Base-by-base conservation (phyloP, 176 grass and related monocot genomes). In the Lolium perenne region DNA sequence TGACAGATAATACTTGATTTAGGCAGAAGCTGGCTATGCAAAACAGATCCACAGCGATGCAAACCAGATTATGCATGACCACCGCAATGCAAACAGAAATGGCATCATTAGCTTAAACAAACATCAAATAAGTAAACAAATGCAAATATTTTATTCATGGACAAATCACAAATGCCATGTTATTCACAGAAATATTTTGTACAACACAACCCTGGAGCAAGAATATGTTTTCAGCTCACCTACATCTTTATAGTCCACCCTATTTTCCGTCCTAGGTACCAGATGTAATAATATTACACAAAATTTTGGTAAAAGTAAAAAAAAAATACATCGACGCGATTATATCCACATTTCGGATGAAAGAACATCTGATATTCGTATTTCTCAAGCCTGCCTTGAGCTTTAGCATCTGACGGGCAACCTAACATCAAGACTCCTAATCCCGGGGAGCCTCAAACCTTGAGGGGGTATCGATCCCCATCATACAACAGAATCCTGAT, bases 401-500 rank as follows among this genome's bases (percentile, higher is more conserved):
- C 20, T 83, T 71, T 51, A 38, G 22, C 18, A 48, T 74, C 43
- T 47, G 32, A 32, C 18, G 8, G 29, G 47, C 26, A 45, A 62
- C 20, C 22, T 71, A 29, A 3, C 66, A 80, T 82, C 74, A 95
- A 73, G 88, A 94, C 82, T 75, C 46, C 72, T 53, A 75, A 75
- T 97, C 93, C 61, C 67, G 83, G 32, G 95, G 85, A 83, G 93
- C 79, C 66, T 95, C 93, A 77, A 97, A 97, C 85, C 93, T 92
- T 40, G 83, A 78, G 60, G 93, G 93, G 76, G 91, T 91, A 69
- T 97, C 91, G 12, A 97, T 97, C 70, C 95, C 95, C 91, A 93
- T 88, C 95, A 97, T 97, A 57, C 95, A 97, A 45, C 85, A 87
- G 29, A 97, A 68, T 8, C 95, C 95, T 59, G 95, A 97, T 86